Percentiles rank a stretch among this genome's conserved stretches.
Conservation (phyloP, 805 yeast species). For the Metschnikowia peoriensis region DNA sequence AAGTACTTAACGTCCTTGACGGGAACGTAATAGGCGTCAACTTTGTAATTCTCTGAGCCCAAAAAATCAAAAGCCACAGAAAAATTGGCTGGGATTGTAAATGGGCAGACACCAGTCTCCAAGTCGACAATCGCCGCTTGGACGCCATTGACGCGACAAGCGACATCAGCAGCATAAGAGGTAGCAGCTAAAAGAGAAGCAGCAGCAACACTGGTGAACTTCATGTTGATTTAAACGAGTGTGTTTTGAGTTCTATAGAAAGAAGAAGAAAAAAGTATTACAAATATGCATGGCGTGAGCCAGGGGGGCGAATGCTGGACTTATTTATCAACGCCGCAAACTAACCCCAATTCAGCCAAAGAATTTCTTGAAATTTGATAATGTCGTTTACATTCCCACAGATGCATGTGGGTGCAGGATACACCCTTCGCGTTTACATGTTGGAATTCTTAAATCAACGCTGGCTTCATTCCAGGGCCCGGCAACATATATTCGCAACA, state of each 20-base stretch:
- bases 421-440: too few species aligned
- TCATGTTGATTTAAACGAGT: conserved; percentile 9
- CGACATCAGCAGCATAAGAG: conserved; percentile 33
- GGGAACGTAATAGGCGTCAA: conserved; percentile 35
- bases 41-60: conserved; percentile 30
- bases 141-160: conserved; percentile 35
- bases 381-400: too few species aligned
- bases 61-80: conserved; percentile 28
- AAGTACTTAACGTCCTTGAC: conserved; percentile 26
- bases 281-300: too few species aligned
- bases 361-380: too few species aligned
- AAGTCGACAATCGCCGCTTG: conserved; percentile 35
- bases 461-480: too few species aligned
- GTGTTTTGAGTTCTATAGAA: background rate
- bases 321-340: too few species aligned
- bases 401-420: too few species aligned
- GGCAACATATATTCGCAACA: too few species aligned
- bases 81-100: conserved; percentile 29
- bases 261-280: too few species aligned
- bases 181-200: conserved; percentile 20
- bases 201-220: conserved; percentile 21
- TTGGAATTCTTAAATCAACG: too few species aligned
- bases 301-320: too few species aligned
- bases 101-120: conserved; percentile 40
- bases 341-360: too few species aligned